phyloP scores from a whole-genome alignment of 2,329 filamentous ascomycete genomes.

The Colletotrichum falcatum region DNA sequence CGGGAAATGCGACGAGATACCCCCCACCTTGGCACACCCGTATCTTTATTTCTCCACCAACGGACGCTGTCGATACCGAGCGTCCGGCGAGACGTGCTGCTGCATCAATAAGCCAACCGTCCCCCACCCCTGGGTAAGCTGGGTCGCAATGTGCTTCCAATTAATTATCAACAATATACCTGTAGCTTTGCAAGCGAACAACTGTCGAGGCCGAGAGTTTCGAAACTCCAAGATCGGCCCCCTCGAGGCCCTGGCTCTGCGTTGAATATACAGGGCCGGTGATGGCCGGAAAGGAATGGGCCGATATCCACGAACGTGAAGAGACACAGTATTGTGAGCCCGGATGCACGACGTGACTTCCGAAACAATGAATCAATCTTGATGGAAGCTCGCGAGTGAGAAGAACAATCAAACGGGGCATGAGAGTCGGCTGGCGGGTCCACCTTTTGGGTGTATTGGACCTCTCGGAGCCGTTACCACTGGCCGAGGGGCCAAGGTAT shows the following conservation, averaged over 20 bases:
- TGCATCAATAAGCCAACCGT: conserved; percentile 14
- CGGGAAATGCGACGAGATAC: conserved; percentile 22
- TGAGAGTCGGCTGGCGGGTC: conserved; percentile 11
- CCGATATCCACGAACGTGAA: background rate
- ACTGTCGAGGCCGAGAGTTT: background rate
- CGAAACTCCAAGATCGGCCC: conserved; percentile 12
- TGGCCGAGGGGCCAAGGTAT: conserved; percentile 21
- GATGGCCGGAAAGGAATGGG: conserved; percentile 9
- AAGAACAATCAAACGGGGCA: conserved; percentile 13
- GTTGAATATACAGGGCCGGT: conserved; percentile 1
- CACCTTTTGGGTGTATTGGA: conserved; percentile 20
- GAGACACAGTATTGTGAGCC: conserved; percentile 3
- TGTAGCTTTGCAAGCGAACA: conserved; percentile 10
- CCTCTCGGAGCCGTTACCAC: conserved; percentile 37
- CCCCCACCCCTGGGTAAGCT: background rate
- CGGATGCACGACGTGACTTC: conserved; percentile 7
- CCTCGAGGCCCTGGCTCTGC: conserved; percentile 13
- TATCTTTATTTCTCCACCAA: conserved; percentile 38
- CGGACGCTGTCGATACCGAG: conserved; percentile 11
- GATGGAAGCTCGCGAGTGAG: conserved; percentile 16
- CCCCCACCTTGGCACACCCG: conserved; percentile 23
- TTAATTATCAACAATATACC: conserved; percentile 23
- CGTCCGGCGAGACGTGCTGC: conserved; percentile 12
- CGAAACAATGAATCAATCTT: conserved; percentile 16
- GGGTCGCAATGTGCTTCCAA: conserved; percentile 8